phyloP scores from a whole-genome alignment of 1,284 basidiomycete species.

The Afroboletus lepidellus region DNA sequence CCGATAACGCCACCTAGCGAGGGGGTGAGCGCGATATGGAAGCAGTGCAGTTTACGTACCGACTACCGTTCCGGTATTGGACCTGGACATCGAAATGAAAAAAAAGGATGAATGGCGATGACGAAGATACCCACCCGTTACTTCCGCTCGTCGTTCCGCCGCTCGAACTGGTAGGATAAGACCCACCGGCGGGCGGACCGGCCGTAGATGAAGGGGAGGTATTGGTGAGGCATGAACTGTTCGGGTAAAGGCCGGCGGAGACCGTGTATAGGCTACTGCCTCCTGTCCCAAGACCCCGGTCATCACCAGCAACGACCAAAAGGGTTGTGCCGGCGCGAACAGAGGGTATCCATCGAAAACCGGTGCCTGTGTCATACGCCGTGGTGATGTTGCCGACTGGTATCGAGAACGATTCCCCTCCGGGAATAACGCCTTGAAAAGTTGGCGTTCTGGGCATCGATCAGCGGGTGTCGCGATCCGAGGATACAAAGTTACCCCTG shows the following conservation, averaged over 20 bases:
- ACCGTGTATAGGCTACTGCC: conserved; percentile 62
- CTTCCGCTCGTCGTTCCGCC: conserved; percentile 28
- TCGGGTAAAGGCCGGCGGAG: conserved; percentile 44
- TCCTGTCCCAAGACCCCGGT: conserved; percentile 61
- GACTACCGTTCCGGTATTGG: conserved; percentile 63
- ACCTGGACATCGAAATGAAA: conserved; percentile 9
- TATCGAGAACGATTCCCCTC: conserved; percentile 70
- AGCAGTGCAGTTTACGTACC: conserved; percentile 34
- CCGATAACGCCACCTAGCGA: conserved; percentile 59
- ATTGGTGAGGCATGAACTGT: conserved; percentile 52
- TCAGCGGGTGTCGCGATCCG: not conserved
- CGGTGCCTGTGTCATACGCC: conserved; percentile 46
- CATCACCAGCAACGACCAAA: conserved; percentile 64
- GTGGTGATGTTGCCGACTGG: conserved; percentile 46
- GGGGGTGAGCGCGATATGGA: conserved; percentile 6
- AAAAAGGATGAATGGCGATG: not conserved
- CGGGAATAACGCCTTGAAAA: conserved; percentile 75
- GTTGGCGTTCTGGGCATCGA: conserved; percentile 43
- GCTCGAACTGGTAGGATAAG: conserved; percentile 57
- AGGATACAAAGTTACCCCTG: conserved; percentile 49
- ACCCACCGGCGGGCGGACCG: conserved; percentile 72
- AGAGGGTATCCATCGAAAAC: conserved; percentile 68
- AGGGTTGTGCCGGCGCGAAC: conserved; percentile 63
- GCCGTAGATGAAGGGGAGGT: conserved; percentile 72
- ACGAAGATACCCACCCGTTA: conserved; percentile 23